Base-by-base conservation (phyloP, 2,329 filamentous ascomycete genomes). In the Akanthomyces uredinophilus region DNA sequence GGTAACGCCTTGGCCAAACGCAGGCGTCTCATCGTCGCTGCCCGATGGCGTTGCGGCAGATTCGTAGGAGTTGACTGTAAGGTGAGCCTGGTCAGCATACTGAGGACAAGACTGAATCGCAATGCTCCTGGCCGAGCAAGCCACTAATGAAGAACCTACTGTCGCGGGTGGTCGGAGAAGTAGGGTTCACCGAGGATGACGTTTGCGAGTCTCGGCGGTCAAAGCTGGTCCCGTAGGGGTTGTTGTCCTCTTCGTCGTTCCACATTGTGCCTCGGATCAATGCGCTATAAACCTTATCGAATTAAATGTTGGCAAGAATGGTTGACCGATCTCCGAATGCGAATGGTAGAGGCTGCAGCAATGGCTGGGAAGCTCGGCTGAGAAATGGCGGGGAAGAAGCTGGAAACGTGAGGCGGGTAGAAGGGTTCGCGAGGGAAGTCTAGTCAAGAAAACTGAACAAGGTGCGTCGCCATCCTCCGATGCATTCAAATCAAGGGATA, bases 171-270 rank as follows among this genome's bases (percentile, higher is more conserved):
- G 74, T 76, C 52, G 87, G 87, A 44, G 88, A 90, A 60, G 86
- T 79, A 24, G 87, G 86, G 71, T 89, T 86, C 22, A 81, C 81
- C 49, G 81, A 79, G 37, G 88, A 88, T 32, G 88, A 91, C 51
- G 86, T 83, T 73, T 89, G 86, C 65, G 90, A 91, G 75, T 96
- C 91, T 70, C 91, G 87, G 70, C 90, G 89, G 75, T 95, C 91
- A 79, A 96, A 97, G 75, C 91, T 94, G 70, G 82, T 86, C 66
- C 92, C 93, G 72, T 98, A 97, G 5, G 94, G 94, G 75, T 98
- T 98, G 78, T 98, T 98, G 73, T 98, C 92, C 43, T 98, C 94
- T 47, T 61, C 59, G 81, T 98, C 93, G 83, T 97, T 96, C 94
- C 94, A 98, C 94, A 98, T 98, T 60, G 50, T 69, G 70, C 29